These are phyloP conservation scores for Phytophthora pluvialis DNA, from an alignment of 352 stramenopile genomes.

Conservation along the genomic window DNA sequence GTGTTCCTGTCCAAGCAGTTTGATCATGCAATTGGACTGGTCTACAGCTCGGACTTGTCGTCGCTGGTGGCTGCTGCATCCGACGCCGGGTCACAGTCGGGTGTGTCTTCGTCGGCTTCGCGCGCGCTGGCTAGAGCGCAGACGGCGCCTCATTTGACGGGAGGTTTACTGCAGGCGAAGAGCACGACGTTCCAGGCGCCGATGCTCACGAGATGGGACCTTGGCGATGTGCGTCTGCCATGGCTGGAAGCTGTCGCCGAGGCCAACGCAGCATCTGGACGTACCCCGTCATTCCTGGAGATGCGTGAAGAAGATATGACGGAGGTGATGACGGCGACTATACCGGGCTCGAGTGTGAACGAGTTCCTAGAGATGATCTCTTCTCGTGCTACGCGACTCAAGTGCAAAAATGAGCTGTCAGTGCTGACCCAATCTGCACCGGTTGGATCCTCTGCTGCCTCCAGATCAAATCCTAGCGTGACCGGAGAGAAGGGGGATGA, in stretches of 20 bases:
- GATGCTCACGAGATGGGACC: constrained; percentile 44
- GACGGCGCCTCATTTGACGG: constrained; percentile 27
- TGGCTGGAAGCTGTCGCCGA: constrained; percentile 51
- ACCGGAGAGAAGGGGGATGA: constrained; percentile 11
- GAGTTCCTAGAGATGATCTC: constrained; percentile 58
- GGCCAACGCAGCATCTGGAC: constrained; percentile 16
- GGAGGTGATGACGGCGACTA: constrained; percentile 55
- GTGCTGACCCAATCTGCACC: constrained; percentile 23
- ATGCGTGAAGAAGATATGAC: constrained; percentile 53
- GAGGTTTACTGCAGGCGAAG: constrained; percentile 13
- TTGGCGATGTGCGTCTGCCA: constrained; percentile 44
- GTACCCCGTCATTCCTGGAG: constrained; percentile 49
- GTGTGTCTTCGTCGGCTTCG: constrained; percentile 8
- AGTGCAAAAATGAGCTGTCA: constrained; percentile 20
- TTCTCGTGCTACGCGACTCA: constrained; percentile 40
- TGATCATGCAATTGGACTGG: constrained; percentile 60
- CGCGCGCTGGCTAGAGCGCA: constrained; percentile 27
- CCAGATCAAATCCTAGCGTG: neutral
- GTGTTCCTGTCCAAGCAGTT: constrained; percentile 81
- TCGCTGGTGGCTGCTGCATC: constrained; percentile 42
- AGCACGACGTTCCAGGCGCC: constrained; percentile 49
- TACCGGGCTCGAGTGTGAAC: constrained; percentile 43
- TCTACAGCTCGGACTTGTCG: constrained; percentile 75
- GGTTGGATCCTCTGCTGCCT: constrained; percentile 7
- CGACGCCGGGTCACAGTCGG: constrained; percentile 6